Percentiles rank a stretch among this genome's conserved stretches.
phyloP scores from a whole-genome alignment of 2,329 filamentous ascomycete species.

The Penicillium sp. region DNA sequence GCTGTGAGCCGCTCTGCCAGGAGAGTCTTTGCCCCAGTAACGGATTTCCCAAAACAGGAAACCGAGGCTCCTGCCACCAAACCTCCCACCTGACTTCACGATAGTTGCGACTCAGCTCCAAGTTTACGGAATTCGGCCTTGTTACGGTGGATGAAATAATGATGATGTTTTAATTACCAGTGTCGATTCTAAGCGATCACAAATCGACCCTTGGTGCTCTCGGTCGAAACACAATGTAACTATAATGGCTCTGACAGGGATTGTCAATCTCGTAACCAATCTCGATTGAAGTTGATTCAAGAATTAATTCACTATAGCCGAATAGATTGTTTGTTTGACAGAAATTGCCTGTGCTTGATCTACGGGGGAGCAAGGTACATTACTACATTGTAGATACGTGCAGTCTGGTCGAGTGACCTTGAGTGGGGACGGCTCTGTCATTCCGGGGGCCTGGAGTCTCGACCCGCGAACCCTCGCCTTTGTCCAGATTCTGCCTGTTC shows the following conservation, averaged over 20 bases:
- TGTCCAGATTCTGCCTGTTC: slow-evolving; percentile 23
- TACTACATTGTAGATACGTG: neutral
- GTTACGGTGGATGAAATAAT: neutral
- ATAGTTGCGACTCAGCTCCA: neutral
- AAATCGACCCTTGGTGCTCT: neutral
- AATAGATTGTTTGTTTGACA: neutral
- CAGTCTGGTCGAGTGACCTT: slow-evolving; percentile 22
- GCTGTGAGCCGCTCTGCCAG: slow-evolving; percentile 17
- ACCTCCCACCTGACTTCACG: slow-evolving; percentile 6
- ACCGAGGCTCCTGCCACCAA: slow-evolving; percentile 12
- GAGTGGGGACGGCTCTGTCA: slow-evolving; percentile 15
- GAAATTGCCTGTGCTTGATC: neutral
- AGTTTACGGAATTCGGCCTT: neutral
- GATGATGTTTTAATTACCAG: neutral
- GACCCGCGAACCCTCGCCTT: neutral
- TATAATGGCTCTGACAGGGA: neutral
- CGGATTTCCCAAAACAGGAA: slow-evolving; percentile 25
- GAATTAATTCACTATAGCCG: neutral
- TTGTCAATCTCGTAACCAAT: neutral
- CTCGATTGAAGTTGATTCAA: neutral
- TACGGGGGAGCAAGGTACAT: slow-evolving; percentile 2
- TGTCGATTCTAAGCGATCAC: neutral
- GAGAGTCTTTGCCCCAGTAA: slow-evolving; percentile 15
- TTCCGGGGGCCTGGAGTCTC: slow-evolving; percentile 20
- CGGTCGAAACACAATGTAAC: neutral